Evolutionary conservation across 371 early-diverging fungal species (phyloP).

Genomic region (Synchytrium microbalum): DNA sequence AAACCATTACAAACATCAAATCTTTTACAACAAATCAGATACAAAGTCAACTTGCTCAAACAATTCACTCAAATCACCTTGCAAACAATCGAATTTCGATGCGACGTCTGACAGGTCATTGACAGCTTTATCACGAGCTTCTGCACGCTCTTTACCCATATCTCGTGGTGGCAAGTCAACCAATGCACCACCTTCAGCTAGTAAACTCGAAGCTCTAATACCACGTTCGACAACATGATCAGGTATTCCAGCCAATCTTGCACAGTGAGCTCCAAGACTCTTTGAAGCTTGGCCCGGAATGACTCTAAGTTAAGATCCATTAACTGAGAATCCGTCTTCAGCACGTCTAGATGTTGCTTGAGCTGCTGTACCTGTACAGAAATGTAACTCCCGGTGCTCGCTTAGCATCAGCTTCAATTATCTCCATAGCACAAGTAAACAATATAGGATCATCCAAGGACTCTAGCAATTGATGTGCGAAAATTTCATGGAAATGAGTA

Average conservation of each 20-base stretch:
- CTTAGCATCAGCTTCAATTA: conserved; percentile 31
- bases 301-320: conserved; percentile 17
- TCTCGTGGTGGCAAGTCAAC: not conserved
- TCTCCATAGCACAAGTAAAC: conserved; percentile 13
- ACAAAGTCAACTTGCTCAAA: conserved; percentile 2
- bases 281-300: conserved; percentile 19
- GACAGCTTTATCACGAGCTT: conserved; percentile 5
- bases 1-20: too few relatives aligned
- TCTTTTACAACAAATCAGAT: not conserved
- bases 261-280: conserved; percentile 53
- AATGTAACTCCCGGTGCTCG: conserved; percentile 35
- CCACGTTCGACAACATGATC: conserved; percentile 39
- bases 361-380: conserved; percentile 42
- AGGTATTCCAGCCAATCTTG: conserved; percentile 47
- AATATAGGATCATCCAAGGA: conserved; percentile 1
- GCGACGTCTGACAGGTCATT: conserved; percentile 10
- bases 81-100: conserved; percentile 12
- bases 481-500: conserved; percentile 59
- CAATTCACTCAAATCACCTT: conserved; percentile 15
- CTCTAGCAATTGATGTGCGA: not conserved
- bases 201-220: conserved; percentile 11
- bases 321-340: not conserved
- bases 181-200: conserved; percentile 8
- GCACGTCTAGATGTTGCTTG: not conserved
- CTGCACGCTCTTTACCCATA: conserved; percentile 1